phyloP scores from a whole-genome alignment of 495 filamentous ascomycete species.

The Penicillium tannophilum region DNA sequence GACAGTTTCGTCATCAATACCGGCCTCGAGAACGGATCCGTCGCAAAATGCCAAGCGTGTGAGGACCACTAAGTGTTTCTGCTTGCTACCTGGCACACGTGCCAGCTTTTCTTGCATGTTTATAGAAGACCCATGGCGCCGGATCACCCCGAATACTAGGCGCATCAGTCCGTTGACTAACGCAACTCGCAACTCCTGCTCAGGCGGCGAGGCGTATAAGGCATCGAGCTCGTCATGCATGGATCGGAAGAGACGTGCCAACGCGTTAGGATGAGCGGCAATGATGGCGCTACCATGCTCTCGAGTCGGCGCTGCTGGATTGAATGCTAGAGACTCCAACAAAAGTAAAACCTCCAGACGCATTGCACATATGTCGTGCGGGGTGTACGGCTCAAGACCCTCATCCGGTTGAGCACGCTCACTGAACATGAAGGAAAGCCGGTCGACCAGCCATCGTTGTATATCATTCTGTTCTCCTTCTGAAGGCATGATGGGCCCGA shows the following conservation, averaged over 20 bases:
- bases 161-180: slow-evolving; percentile 63
- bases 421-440: slow-evolving; percentile 59
- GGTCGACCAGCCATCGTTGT: slow-evolving; percentile 63
- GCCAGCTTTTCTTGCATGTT: slow-evolving; percentile 60
- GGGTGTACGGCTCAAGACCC: slow-evolving; percentile 49
- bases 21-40: slow-evolving; percentile 59
- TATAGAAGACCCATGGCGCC: slow-evolving; percentile 46
- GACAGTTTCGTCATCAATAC: slow-evolving; percentile 66
- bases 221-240: slow-evolving; percentile 65
- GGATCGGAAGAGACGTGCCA: slow-evolving; percentile 62
- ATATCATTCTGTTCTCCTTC: slow-evolving; percentile 54
- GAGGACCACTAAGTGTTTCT: slow-evolving; percentile 66
- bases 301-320: slow-evolving; percentile 32
- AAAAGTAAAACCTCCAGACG: slow-evolving; percentile 59
- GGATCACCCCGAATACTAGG: slow-evolving; percentile 62
- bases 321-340: slow-evolving; percentile 53
- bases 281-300: slow-evolving; percentile 56
- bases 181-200: slow-evolving; percentile 39
- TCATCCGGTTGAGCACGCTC: slow-evolving; percentile 53
- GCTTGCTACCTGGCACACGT: slow-evolving; percentile 57
- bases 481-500: slow-evolving; percentile 60
- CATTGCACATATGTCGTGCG: slow-evolving; percentile 55
- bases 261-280: slow-evolving; percentile 52
- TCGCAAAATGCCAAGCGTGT: slow-evolving; percentile 71
- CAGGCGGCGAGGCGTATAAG: slow-evolving; percentile 56